Percentiles rank a stretch among this genome's conserved stretches.
Conservation (phyloP, 306 rosid genomes). For the Benincasa hispida region DNA sequence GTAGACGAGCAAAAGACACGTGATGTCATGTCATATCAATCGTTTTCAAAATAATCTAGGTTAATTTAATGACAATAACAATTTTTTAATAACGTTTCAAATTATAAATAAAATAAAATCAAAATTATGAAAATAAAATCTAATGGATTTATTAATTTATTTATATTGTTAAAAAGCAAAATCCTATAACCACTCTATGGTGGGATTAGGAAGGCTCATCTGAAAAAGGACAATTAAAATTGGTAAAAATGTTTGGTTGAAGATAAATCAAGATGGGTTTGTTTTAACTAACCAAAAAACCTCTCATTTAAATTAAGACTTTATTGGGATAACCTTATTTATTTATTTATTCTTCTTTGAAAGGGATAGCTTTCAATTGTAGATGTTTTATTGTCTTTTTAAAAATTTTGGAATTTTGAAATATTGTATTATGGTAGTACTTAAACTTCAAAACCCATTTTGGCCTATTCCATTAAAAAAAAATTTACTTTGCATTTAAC, state of each 20-base stretch:
- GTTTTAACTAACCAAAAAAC: constrained; percentile 5
- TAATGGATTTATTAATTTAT: neutral
- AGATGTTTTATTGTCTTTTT: neutral
- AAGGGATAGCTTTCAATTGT: neutral
- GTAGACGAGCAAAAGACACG: too few species aligned
- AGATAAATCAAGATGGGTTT: neutral
- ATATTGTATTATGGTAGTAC: neutral
- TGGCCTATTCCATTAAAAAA: neutral
- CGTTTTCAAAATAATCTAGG: too few species aligned
- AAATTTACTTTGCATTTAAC: neutral
- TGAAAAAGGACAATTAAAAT: neutral
- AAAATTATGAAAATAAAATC: too few species aligned
- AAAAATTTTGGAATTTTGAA: neutral
- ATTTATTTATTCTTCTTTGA: too few species aligned
- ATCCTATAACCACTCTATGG: neutral
- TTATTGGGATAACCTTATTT: neutral
- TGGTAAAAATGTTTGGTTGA: constrained; percentile 5
- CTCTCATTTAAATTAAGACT: neutral
- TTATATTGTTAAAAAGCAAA: neutral
- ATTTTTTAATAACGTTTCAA: too few species aligned
- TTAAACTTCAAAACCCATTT: neutral
- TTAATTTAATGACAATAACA: too few species aligned
- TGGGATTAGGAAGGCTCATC: neutral
- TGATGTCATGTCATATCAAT: too few species aligned
- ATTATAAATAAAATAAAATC: too few species aligned